A percentile compares a stretch with the other conserved stretches of the same genome.
Evolutionary conservation across 2,329 filamentous ascomycete species (phyloP).

Genomic region (Keithomyces neogunnii): DNA sequence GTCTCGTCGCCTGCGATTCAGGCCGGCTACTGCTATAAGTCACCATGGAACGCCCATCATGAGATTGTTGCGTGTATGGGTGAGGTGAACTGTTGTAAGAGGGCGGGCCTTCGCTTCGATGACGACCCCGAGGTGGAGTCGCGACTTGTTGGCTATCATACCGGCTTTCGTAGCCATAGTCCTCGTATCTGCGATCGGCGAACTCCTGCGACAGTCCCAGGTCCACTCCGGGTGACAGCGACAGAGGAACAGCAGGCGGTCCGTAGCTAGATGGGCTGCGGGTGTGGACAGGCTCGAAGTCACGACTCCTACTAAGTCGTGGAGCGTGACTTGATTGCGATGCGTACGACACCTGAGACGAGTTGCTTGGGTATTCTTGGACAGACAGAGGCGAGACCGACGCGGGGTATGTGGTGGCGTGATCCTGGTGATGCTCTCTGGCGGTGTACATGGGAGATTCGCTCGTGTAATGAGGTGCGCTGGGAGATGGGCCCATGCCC

Average conservation of each 20-base stretch:
- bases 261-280: slow-evolving; percentile 28
- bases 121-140: slow-evolving; percentile 34
- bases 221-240: slow-evolving; percentile 54
- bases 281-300: slow-evolving; percentile 26
- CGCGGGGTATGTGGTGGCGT: slow-evolving; percentile 6
- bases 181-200: slow-evolving; percentile 48
- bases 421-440: slow-evolving; percentile 13
- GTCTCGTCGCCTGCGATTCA: slow-evolving; percentile 16
- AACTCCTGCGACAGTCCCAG: slow-evolving; percentile 46
- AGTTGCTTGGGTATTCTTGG: slow-evolving; percentile 27
- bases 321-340: slow-evolving; percentile 21
- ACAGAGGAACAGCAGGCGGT: slow-evolving; percentile 42
- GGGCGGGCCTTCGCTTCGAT: slow-evolving; percentile 22
- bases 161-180: slow-evolving; percentile 29
- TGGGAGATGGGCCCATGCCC: slow-evolving; percentile 28
- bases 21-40: slow-evolving; percentile 26
- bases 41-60: slow-evolving; percentile 32
- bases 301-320: slow-evolving; percentile 23
- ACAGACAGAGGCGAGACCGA: slow-evolving; percentile 22
- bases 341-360: slow-evolving; percentile 16
- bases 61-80: slow-evolving; percentile 30
- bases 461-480: slow-evolving; percentile 18
- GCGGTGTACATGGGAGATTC: slow-evolving; percentile 13
- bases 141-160: slow-evolving; percentile 28
- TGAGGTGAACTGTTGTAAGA: slow-evolving; percentile 20